Evolutionary conservation across 2,329 filamentous ascomycete species (phyloP), one percentile per base, ranked within the genome.

Genomic region (Colletotrichum brevisporum): DNA sequence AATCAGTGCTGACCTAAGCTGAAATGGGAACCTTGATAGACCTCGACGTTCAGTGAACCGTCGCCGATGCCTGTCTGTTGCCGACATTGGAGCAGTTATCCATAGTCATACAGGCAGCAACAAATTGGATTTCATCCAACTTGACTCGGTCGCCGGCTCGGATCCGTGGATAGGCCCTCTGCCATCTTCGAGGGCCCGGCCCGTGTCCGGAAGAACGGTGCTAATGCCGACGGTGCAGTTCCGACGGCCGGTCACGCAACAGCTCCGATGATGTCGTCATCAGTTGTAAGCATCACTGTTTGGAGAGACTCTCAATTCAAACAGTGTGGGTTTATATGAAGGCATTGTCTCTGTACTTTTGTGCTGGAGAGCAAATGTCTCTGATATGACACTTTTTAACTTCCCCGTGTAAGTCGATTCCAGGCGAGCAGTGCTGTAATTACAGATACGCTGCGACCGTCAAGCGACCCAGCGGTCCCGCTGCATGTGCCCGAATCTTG

Each of bases 1-100:
- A 52, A 48, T 39, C 45, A n/a, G 56, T 66, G 67, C 62, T 69
- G 67, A 69, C 67, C 59, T 69, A 69, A 69, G 63, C 62, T 53
- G 24, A 10, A 24, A 16, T 67, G 63, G 45, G 67, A 18, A 69
- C 67, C 63, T 53, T 50, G 62, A 67, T 67, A 61, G 63, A 57
- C 56, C 63, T 69, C 67, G 56, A 62, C 45, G 62, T 24, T 41
- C 21, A 60, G 36, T 56, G 16, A 53, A 47, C 36, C 39, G 67
- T 56, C 51, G 18, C 55, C 55, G 56, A 53, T 21, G 18, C 18
- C 48, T 52, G 53, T 21, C 41, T 55, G 36, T 26, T 56, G 41
- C 67, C 63, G 62, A 67, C 61, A 13, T 48, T 62, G 62, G 56
- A 45, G 24, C 10, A 57, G 36, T 31, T 18, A 31, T 15, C 15